phyloP scores from a whole-genome alignment of 2,329 filamentous ascomycete genomes.

The Rhytidhysteron rufulum region DNA sequence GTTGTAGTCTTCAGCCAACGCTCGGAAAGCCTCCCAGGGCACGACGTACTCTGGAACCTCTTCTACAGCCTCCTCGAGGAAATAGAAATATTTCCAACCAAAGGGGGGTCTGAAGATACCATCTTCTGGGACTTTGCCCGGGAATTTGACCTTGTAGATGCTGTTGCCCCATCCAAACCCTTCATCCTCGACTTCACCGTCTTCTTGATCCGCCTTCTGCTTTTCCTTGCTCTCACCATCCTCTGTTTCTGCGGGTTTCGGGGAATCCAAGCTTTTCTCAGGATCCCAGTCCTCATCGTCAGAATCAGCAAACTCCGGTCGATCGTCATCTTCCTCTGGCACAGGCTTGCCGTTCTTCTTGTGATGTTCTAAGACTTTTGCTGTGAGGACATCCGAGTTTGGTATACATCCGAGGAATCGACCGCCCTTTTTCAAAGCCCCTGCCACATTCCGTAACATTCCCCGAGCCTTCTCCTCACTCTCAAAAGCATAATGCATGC shows the following conservation, averaged over 20 bases:
- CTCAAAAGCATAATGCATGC: conserved; percentile 98
- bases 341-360: conserved; percentile 38
- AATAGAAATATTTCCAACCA: conserved; percentile 98
- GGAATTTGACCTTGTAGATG: conserved; percentile 88
- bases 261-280: conserved; percentile 39
- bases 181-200: conserved; percentile 45
- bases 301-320: conserved; percentile 33
- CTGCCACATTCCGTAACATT: conserved; percentile 92
- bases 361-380: conserved; percentile 74
- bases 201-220: conserved; percentile 21
- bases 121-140: conserved; percentile 74
- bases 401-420: conserved; percentile 93
- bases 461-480: conserved; percentile 81
- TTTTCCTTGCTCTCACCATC: conserved; percentile 20
- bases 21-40: conserved; percentile 96
- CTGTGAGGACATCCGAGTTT: conserved; percentile 88
- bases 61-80: conserved; percentile 91
- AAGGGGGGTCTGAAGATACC: conserved; percentile 92
- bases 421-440: conserved; percentile 86
- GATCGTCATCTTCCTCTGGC: conserved; percentile 25
- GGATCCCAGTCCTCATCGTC: conserved; percentile 44
- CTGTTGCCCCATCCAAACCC: conserved; percentile 83
- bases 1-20: conserved; percentile 92
- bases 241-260: conserved; percentile 33
- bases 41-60: conserved; percentile 97